Evolutionary conservation across 2,329 filamentous ascomycete species (phyloP).

Genomic region (Scleromitrula shiraiana): DNA sequence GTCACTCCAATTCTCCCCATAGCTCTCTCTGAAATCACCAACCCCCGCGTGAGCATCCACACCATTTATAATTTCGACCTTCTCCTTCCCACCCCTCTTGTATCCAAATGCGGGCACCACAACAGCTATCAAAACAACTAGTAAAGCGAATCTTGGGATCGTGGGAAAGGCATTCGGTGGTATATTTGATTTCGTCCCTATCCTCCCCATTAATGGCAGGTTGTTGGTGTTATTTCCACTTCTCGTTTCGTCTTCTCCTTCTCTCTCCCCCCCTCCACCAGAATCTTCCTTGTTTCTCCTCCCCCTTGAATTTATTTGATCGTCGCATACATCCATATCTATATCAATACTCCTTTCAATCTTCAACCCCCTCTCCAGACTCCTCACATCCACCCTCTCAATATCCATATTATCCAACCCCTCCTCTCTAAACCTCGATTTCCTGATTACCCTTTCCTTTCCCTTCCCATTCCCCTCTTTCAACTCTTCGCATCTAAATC

Average conservation of each 20-base stretch:
- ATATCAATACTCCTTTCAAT: neutral
- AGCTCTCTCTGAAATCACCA: conserved; percentile 35
- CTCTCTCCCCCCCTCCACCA: neutral
- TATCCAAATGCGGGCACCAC: conserved; percentile 40
- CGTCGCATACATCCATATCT: neutral
- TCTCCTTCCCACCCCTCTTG: conserved; percentile 32
- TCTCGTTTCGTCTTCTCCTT: conserved; percentile 9
- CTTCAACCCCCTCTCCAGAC: neutral
- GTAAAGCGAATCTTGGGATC: conserved; percentile 39
- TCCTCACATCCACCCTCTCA: conserved; percentile 4
- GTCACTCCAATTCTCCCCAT: conserved; percentile 26
- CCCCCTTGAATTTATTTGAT: neutral
- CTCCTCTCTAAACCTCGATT: conserved; percentile 18
- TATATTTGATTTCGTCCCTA: conserved; percentile 37
- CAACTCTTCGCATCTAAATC: neutral
- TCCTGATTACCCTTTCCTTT: neutral
- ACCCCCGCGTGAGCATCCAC: no score
- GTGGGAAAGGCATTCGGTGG: conserved; percentile 36
- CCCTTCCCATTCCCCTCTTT: neutral
- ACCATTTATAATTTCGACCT: conserved; percentile 34
- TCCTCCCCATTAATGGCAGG: conserved; percentile 14
- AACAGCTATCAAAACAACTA: conserved; percentile 43
- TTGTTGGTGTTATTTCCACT: neutral
- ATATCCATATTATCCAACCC: conserved; percentile 23
- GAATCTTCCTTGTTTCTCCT: no score